These are phyloP conservation scores for Exophiala dermatitidis DNA, from an alignment of 2,329 filamentous ascomycete species.

Conservation along the genomic window DNA sequence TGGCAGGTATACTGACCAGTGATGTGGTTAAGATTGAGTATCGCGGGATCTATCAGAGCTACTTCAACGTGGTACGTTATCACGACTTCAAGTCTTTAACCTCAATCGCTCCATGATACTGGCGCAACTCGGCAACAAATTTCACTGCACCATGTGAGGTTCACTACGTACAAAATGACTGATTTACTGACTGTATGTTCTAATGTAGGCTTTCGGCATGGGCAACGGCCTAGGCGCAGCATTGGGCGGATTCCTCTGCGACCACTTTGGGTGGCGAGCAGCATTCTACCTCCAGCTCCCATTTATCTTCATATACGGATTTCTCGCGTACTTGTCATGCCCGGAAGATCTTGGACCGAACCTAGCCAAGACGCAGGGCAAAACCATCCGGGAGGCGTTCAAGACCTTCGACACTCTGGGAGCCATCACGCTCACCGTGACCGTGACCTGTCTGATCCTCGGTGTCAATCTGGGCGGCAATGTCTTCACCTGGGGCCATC, in stretches of 20 bases:
- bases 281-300: constrained; percentile 60
- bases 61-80: constrained; percentile 38
- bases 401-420: constrained; percentile 52
- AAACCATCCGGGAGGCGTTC: constrained; percentile 44
- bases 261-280: constrained; percentile 66
- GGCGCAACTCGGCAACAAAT: too few species aligned
- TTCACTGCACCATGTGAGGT: too few species aligned
- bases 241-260: constrained; percentile 62
- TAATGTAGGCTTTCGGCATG: constrained; percentile 15
- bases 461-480: constrained; percentile 60
- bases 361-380: constrained; percentile 39
- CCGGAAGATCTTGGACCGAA: constrained; percentile 46
- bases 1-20: constrained; percentile 64
- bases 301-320: constrained; percentile 43
- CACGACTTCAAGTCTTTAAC: too few species aligned
- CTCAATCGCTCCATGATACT: too few species aligned
- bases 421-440: constrained; percentile 47
- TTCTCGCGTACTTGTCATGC: constrained; percentile 33
- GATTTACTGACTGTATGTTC: neutral
- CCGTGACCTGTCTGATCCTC: constrained; percentile 51
- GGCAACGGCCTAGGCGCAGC: constrained; percentile 51
- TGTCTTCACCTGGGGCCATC: constrained; percentile 55
- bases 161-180: too few species aligned
- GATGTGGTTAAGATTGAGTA: constrained; percentile 68
- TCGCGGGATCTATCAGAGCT: constrained; percentile 65